Conservation (phyloP, 1,284 basidiomycete genomes). For the Taiwanofungus camphoratus region DNA sequence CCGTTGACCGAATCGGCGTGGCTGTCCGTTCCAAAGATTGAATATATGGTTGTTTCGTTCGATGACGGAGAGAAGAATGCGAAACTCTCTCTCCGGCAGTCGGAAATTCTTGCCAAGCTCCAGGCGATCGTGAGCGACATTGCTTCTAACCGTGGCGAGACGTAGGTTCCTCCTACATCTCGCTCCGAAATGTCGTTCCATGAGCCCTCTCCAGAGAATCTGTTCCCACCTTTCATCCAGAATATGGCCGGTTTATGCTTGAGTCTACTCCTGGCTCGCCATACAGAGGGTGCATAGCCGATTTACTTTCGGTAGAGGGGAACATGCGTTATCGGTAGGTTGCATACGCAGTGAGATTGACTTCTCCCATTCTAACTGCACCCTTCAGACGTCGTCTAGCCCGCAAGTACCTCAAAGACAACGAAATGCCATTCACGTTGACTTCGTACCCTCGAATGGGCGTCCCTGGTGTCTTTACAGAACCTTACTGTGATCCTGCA, state of each 20-base stretch:
- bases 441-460: constrained; percentile 96
- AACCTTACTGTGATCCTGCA: constrained; percentile 76
- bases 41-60: constrained; percentile 93
- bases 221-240: constrained; percentile 95
- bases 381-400: constrained; percentile 73
- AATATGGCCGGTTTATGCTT: constrained; percentile 98
- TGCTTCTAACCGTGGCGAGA: constrained; percentile 50
- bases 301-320: constrained; percentile 84
- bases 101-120: constrained; percentile 88
- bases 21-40: constrained; percentile 53
- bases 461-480: constrained; percentile 84
- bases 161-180: constrained; percentile 36
- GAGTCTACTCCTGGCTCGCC: constrained; percentile 96
- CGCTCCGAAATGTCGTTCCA: constrained; percentile 7
- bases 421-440: constrained; percentile 90
- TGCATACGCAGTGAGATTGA: constrained; percentile 1
- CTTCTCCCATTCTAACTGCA: constrained; percentile 10
- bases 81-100: constrained; percentile 86
- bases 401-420: constrained; percentile 73
- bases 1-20: constrained; percentile 7
- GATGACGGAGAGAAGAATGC: constrained; percentile 79
- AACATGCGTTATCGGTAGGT: constrained; percentile 68
- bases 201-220: constrained; percentile 43
- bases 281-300: constrained; percentile 82
- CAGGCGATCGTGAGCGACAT: constrained; percentile 65